phyloP scores from a whole-genome alignment of 2,329 filamentous ascomycete genomes.

The Xylaria polymorpha region DNA sequence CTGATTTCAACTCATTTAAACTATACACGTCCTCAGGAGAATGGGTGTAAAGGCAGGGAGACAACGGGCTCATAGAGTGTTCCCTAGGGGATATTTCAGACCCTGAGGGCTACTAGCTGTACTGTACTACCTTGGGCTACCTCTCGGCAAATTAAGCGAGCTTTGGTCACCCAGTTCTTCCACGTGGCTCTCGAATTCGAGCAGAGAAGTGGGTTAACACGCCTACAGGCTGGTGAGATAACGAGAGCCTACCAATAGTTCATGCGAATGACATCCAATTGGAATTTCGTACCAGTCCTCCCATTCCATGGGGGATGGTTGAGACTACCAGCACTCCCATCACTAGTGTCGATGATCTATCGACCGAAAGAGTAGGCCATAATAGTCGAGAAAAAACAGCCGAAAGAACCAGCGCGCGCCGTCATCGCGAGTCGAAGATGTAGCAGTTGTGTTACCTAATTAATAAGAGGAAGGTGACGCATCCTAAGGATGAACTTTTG shows the following conservation, averaged over 20 bases:
- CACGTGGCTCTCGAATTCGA: not conserved
- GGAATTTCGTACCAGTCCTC: constrained; percentile 57
- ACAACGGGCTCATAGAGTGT: not conserved
- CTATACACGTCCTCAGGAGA: constrained; percentile 13
- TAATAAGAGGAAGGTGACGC: constrained; percentile 55
- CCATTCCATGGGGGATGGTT: constrained; percentile 62
- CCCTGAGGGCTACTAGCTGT: not conserved
- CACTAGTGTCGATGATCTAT: constrained; percentile 54
- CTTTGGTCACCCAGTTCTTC: not conserved
- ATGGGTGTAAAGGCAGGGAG: not conserved
- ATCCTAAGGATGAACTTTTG: constrained; percentile 56
- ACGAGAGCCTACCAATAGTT: constrained; percentile 35
- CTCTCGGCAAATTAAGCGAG: not conserved
- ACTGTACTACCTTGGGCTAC: not conserved
- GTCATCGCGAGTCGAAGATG: constrained; percentile 59
- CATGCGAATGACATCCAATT: constrained; percentile 34
- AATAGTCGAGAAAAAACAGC: constrained; percentile 56
- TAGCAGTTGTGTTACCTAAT: constrained; percentile 51
- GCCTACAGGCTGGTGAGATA: constrained; percentile 56
- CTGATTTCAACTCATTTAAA: constrained; percentile 35
- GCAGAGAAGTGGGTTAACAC: constrained; percentile 55
- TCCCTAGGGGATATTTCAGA: not conserved
- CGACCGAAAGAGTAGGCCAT: constrained; percentile 59
- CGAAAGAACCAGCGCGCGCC: constrained; percentile 59
- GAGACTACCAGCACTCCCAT: constrained; percentile 51